Conservation (phyloP, 306 rosid genomes). For the Inga leiocalycina region DNA sequence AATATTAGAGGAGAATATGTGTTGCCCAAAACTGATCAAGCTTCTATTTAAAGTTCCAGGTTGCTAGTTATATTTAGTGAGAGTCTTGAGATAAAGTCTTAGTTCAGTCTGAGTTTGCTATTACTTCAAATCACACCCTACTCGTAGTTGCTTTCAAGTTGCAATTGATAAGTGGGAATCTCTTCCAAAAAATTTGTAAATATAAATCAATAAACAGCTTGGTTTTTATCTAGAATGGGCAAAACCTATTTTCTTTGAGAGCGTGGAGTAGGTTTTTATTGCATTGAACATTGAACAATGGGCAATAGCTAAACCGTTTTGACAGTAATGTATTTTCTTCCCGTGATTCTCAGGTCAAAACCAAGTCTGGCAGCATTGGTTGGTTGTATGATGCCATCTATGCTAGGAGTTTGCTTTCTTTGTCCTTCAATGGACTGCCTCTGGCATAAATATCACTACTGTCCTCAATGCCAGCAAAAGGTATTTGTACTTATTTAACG, state of each 20-base stretch:
- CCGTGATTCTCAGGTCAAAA: slow-evolving; percentile 60
- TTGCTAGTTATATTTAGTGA: not conserved
- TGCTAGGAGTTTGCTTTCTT: slow-evolving; percentile 89
- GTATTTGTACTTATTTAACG: slow-evolving; percentile 35
- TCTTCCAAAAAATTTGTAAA: not conserved
- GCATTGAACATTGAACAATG: not conserved
- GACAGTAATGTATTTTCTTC: not conserved
- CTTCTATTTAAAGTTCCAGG: not conserved
- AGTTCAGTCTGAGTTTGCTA: not conserved
- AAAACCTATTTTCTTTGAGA: not conserved
- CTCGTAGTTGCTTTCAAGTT: not conserved
- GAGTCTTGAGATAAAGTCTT: not conserved
- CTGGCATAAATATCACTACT: slow-evolving; percentile 91
- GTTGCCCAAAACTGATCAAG: no score
- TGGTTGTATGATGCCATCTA: slow-evolving; percentile 83
- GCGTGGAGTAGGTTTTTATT: not conserved
- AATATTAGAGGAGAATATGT: not conserved
- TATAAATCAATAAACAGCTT: not conserved
- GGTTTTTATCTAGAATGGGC: not conserved
- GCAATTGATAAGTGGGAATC: not conserved
- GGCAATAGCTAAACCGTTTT: not conserved
- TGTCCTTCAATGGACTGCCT: slow-evolving; percentile 89
- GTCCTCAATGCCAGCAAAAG: slow-evolving; percentile 80
- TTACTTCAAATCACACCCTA: not conserved
- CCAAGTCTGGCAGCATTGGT: slow-evolving; percentile 74